Percentiles rank a stretch among this genome's conserved stretches.
These are phyloP conservation scores for Lentinus tigrinus DNA, from an alignment of 768 basidiomycete species.

Conservation along the genomic window DNA sequence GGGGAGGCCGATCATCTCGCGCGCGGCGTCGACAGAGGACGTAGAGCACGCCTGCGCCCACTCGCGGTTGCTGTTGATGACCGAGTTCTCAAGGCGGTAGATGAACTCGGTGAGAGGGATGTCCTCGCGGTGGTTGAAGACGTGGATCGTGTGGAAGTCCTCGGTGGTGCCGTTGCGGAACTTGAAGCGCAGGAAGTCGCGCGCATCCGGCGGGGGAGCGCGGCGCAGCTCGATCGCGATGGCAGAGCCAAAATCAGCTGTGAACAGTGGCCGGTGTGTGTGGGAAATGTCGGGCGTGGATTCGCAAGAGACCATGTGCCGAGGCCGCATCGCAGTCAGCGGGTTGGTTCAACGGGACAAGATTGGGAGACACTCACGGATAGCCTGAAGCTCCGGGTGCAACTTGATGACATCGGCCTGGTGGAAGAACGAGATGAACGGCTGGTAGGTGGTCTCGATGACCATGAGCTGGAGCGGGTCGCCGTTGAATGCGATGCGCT, in stretches of 20 bases:
- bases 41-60: constrained; percentile 43
- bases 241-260: constrained; percentile 74
- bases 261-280: not conserved
- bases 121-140: constrained; percentile 72
- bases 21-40: constrained; percentile 12
- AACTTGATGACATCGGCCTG: constrained; percentile 61
- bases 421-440: constrained; percentile 87
- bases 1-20: constrained; percentile 10
- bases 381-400: constrained; percentile 57
- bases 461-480: constrained; percentile 79
- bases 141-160: constrained; percentile 65
- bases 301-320: not conserved
- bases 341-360: not conserved
- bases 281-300: not conserved
- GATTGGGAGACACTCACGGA: constrained; percentile 53
- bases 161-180: constrained; percentile 79
- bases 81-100: constrained; percentile 66
- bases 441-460: constrained; percentile 83
- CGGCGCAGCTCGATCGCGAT: constrained; percentile 78
- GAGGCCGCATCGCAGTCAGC: not conserved
- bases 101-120: constrained; percentile 85
- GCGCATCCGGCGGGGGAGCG: constrained; percentile 69
- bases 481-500: constrained; percentile 75
- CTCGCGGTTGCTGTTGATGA: constrained; percentile 43
- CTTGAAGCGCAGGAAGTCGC: constrained; percentile 80